Percentiles rank a stretch among this genome's conserved stretches.
Evolutionary conservation across 2,329 filamentous ascomycete genomes (phyloP).

Genomic region (Aureobasidium uvarum): DNA sequence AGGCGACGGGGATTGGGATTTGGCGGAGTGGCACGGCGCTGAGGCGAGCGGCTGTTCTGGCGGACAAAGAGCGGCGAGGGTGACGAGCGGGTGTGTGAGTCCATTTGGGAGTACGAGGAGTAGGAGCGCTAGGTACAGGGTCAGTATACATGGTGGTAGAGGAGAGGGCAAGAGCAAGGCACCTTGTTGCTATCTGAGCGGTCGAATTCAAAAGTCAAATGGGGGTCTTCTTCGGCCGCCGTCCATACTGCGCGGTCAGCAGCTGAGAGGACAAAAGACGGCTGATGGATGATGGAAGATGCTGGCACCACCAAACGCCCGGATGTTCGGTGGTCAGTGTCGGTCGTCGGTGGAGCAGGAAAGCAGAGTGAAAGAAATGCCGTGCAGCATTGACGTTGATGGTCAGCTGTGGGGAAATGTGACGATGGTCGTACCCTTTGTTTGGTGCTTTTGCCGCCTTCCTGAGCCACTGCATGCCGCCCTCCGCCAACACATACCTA

Average conservation of each 20-base stretch:
- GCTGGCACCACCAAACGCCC: neutral
- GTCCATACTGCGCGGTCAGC: constrained; percentile 16
- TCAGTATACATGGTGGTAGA: neutral
- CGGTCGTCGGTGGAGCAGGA: neutral
- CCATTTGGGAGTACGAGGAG: constrained; percentile 16
- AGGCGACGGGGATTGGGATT: constrained; percentile 4
- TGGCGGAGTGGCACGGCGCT: constrained; percentile 2
- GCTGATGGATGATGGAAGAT: neutral
- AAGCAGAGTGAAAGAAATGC: constrained; percentile 16
- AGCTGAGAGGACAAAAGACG: constrained; percentile 1
- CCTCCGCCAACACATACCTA: neutral
- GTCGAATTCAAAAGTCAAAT: constrained; percentile 2
- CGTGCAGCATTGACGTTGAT: constrained; percentile 9
- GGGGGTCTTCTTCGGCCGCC: constrained; percentile 20
- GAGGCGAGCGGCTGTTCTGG: constrained; percentile 29
- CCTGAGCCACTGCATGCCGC: neutral
- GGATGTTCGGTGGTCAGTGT: neutral
- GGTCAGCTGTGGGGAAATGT: constrained; percentile 15
- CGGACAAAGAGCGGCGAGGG: constrained; percentile 34
- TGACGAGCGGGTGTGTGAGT: constrained; percentile 8
- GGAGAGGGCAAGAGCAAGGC: neutral
- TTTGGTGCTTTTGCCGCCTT: constrained; percentile 11
- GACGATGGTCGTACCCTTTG: constrained; percentile 12
- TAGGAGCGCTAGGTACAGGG: neutral
- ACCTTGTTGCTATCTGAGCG: constrained; percentile 22